Conservation (phyloP, 177 flowering plant genomes). For the Tripterygium wilfordii region DNA sequence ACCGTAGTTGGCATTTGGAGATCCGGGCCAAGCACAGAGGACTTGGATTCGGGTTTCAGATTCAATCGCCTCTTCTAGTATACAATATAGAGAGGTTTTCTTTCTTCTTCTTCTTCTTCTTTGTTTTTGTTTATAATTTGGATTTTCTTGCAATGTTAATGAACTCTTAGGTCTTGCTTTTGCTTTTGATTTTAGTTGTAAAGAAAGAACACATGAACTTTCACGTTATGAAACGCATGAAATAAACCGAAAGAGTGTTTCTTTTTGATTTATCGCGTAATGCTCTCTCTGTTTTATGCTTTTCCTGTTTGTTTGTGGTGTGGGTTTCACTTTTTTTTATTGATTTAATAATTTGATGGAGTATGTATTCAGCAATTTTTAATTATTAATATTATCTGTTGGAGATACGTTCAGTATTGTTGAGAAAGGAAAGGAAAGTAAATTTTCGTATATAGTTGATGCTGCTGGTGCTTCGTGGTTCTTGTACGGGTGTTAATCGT, state of each 20-base stretch:
- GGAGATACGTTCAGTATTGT: conserved; percentile 9
- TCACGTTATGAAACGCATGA: too few relatives aligned
- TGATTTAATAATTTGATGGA: too few relatives aligned
- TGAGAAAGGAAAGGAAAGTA: conserved; percentile 1
- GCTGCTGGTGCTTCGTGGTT: not conserved
- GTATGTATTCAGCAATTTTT: too few relatives aligned
- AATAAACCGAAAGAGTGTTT: too few relatives aligned
- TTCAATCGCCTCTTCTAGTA: conserved; percentile 1
- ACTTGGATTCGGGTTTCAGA: conserved; percentile 8
- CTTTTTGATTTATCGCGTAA: too few relatives aligned
- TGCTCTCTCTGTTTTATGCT: too few relatives aligned
- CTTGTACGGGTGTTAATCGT: not conserved
- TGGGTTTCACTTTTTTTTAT: too few relatives aligned
- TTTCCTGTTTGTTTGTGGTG: too few relatives aligned
- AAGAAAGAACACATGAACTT: too few relatives aligned
- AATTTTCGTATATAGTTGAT: not conserved
- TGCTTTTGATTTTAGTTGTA: not conserved
- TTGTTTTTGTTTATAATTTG: not conserved
- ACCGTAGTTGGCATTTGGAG: conserved; percentile 72
- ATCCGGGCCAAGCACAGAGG: conserved; percentile 69
- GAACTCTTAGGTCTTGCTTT: not conserved
- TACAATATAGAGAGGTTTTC: conserved; percentile 3
- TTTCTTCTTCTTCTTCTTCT: not conserved
- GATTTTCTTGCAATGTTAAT: not conserved
- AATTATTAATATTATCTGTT: too few relatives aligned